Evolutionary conservation across 208 protist genomes (phyloP), one percentile per base, ranked within the genome.

Genomic region (Porcisia deanei): DNA sequence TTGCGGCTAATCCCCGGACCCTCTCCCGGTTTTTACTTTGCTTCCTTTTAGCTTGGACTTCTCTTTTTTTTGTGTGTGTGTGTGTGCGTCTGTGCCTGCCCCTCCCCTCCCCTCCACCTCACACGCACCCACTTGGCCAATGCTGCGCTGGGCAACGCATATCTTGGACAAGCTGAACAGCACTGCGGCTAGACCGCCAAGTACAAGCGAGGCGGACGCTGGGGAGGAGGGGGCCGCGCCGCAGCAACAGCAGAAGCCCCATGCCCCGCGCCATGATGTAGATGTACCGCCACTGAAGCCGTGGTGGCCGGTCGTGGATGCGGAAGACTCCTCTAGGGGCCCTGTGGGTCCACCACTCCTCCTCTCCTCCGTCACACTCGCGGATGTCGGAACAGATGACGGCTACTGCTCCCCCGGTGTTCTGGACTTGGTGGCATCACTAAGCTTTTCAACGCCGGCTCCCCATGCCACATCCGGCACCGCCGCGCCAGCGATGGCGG

Each of bases 211-310:
- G 37, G 6, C 3, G 18, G 37, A 12, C 30, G 25, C 43, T 6
- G 53, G 34, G 47, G 34, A 34, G 1, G 25, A 30, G 1, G 25
- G 18, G 0, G 1, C 53, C 4, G 22, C 37, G 16, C 47, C 47
- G 47, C 47, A 1, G 47, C 54, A n/a, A 20, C 20, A 18, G 53
- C 34, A 39, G 30, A 49, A 54, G 34, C 37, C 37, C 39, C 25
- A 30, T 20, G 18, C 5, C 30, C 18, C 43, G 53, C 30, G 68
- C 25, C 53, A 12, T 20, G 34, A 49, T 1, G 37, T 8, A 7
- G 68, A 72, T 30, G 53, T 75, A 43, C 71, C 71, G 55, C 58
- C 71, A 55, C 58, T 75, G 58, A 75, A 66, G 71, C 71, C 1
- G 68, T 72, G 45, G 34, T 72, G 47, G 68, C n/a, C 30, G 10